A percentile compares a stretch with the other conserved stretches of the same genome.
Conservation (phyloP, 2,329 filamentous ascomycete species). For the Aspergillus sp. region DNA sequence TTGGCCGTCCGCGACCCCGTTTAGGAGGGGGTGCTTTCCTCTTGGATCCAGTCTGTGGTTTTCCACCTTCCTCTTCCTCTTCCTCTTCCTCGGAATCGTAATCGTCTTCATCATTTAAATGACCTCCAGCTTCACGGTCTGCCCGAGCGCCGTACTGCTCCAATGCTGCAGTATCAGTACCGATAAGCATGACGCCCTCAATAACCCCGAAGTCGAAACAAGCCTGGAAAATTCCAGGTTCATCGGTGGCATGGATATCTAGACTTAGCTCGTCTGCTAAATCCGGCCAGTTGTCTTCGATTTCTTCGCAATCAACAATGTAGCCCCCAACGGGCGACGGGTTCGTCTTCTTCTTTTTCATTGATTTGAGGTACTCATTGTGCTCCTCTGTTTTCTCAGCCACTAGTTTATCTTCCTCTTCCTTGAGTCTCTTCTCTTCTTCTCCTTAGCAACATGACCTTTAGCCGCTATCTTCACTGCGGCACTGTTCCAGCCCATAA, state of each 20-base stretch:
- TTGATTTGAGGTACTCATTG: neutral
- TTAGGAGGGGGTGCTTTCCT: neutral
- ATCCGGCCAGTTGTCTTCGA: neutral
- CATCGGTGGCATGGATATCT: constrained; percentile 1
- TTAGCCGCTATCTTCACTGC: constrained; percentile 5
- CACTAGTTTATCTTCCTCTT: neutral
- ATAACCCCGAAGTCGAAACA: constrained; percentile 7
- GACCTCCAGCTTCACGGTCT: neutral
- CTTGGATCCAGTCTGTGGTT: neutral
- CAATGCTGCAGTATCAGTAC: neutral
- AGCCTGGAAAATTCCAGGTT: neutral
- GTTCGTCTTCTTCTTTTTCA: neutral
- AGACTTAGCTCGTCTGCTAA: neutral
- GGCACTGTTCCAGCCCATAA: constrained; percentile 13
- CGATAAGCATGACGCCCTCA: constrained; percentile 6
- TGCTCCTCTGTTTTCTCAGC: neutral
- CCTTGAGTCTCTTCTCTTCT: neutral
- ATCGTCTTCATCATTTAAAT: neutral
- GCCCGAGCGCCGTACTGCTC: neutral
- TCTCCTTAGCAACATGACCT: neutral
- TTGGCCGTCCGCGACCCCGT: neutral
- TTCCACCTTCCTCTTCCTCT: neutral
- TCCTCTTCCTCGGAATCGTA: neutral
- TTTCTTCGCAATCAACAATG: constrained; percentile 3
- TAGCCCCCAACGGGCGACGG: constrained; percentile 2